Evolutionary conservation across 345 rosid species (phyloP).

Genomic region (Salix purpurea): DNA sequence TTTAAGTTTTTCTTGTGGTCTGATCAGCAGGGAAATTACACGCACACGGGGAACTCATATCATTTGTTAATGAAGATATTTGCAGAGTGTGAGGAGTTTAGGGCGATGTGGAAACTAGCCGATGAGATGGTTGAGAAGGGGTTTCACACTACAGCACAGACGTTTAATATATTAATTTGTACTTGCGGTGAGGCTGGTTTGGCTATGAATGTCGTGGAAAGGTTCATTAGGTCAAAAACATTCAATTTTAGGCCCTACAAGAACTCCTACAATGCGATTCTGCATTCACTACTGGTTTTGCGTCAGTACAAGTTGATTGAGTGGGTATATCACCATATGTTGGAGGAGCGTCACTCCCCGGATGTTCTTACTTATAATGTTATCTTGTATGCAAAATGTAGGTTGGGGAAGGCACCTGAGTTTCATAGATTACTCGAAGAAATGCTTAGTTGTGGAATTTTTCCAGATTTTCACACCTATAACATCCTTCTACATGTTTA

Average conservation of each 20-base stretch:
- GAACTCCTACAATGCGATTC: conserved; percentile 74
- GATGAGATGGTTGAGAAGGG: conserved; percentile 85
- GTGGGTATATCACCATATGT: conserved; percentile 81
- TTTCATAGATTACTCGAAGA: conserved; percentile 72
- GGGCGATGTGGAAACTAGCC: conserved; percentile 86
- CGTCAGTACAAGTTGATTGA: conserved; percentile 74
- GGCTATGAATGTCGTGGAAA: conserved; percentile 63
- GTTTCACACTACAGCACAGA: conserved; percentile 65
- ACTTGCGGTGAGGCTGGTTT: conserved; percentile 73
- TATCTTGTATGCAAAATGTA: conserved; percentile 63
- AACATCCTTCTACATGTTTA: conserved; percentile 77
- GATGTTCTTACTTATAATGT: conserved; percentile 70
- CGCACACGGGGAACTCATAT: conserved; percentile 58
- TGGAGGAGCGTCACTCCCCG: conserved; percentile 50
- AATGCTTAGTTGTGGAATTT: conserved; percentile 54
- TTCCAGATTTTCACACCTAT: conserved; percentile 76
- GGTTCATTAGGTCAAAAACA: conserved; percentile 69
- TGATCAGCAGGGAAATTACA: conserved; percentile 49
- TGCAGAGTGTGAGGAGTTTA: conserved; percentile 70
- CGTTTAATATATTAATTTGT: conserved; percentile 78
- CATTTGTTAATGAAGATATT: conserved; percentile 78
- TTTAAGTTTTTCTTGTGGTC: conserved; percentile 77
- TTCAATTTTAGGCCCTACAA: conserved; percentile 73
- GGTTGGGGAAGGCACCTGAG: conserved; percentile 63
- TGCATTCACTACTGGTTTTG: conserved; percentile 48